Conservation (phyloP, 1,139 yeast species). For the Pneumocystis sp. region DNA sequence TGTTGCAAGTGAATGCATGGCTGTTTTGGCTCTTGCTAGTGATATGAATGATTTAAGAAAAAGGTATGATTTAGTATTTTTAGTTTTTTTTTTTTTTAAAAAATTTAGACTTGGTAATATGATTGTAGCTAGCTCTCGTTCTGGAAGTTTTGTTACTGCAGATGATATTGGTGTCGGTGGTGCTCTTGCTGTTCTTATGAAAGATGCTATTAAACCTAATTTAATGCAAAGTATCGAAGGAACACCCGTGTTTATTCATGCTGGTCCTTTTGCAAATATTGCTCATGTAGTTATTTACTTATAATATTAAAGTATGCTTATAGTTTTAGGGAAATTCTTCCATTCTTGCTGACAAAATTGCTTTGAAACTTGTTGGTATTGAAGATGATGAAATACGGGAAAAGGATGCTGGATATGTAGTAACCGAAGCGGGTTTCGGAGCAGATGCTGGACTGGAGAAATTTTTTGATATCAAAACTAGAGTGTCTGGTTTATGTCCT, state of each 20-base stretch:
- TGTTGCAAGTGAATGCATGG: constrained; percentile 97
- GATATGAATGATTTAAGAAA: constrained; percentile 75
- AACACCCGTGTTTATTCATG: constrained; percentile 94
- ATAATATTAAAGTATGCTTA: background rate
- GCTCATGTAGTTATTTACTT: constrained; percentile 63
- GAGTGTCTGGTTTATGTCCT: constrained; percentile 81
- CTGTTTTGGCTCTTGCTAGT: constrained; percentile 79
- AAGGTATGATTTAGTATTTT: constrained; percentile 26
- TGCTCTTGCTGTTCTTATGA: constrained; percentile 85
- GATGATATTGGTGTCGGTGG: constrained; percentile 97
- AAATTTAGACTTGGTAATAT: constrained; percentile 47
- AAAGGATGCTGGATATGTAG: constrained; percentile 74
- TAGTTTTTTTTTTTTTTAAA: background rate
- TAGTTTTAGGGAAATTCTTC: constrained; percentile 34
- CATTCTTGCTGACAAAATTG: constrained; percentile 88
- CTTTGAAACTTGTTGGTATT: constrained; percentile 79
- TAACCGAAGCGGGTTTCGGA: constrained; percentile 96
- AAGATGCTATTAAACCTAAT: constrained; percentile 95
- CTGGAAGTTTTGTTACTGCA: constrained; percentile 85
- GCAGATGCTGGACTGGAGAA: constrained; percentile 99
- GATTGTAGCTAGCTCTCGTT: constrained; percentile 70
- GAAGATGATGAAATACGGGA: constrained; percentile 38
- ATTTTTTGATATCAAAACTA: constrained; percentile 89
- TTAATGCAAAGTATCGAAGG: constrained; percentile 97
- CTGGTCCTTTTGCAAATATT: constrained; percentile 97